A percentile compares a stretch with the other conserved stretches of the same genome.
phyloP scores from a whole-genome alignment of 257 asterid genomes.

The Nicotiana paniculata region DNA sequence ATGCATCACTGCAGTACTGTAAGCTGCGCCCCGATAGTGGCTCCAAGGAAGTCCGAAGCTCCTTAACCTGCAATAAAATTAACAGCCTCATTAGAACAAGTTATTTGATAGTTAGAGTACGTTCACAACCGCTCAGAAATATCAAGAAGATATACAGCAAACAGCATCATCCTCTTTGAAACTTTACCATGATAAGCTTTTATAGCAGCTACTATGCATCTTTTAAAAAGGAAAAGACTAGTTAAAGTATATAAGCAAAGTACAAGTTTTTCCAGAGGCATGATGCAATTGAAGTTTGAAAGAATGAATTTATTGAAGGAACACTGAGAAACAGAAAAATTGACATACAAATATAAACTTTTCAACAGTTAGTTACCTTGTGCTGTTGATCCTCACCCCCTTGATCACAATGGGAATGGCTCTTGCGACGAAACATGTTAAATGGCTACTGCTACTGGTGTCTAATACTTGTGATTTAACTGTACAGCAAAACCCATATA shows the following conservation, averaged over 20 bases:
- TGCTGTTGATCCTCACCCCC: conserved; percentile 49
- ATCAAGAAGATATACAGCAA: background rate
- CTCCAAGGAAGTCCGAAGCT: conserved; percentile 65
- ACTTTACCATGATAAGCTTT: background rate
- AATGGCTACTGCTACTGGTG: conserved; percentile 10
- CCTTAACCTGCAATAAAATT: conserved; percentile 39
- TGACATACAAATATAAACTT: background rate
- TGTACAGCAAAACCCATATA: background rate
- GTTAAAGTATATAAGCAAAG: no score
- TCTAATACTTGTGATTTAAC: conserved; percentile 14
- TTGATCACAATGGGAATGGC: conserved; percentile 38
- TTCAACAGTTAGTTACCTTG: conserved; percentile 45
- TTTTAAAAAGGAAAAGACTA: no score
- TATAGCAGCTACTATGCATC: background rate
- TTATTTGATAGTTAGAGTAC: background rate
- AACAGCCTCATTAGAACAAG: background rate
- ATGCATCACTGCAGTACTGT: conserved; percentile 71
- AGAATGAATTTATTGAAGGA: background rate
- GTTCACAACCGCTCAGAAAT: background rate
- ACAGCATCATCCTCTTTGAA: background rate
- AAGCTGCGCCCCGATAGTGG: conserved; percentile 57
- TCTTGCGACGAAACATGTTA: conserved; percentile 63
- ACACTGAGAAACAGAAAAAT: background rate
- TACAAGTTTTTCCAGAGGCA: no score
- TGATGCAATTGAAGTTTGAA: background rate